These are phyloP conservation scores for Elsinoe arachidis DNA, from an alignment of 2,329 filamentous ascomycete genomes.

Conservation along the genomic window DNA sequence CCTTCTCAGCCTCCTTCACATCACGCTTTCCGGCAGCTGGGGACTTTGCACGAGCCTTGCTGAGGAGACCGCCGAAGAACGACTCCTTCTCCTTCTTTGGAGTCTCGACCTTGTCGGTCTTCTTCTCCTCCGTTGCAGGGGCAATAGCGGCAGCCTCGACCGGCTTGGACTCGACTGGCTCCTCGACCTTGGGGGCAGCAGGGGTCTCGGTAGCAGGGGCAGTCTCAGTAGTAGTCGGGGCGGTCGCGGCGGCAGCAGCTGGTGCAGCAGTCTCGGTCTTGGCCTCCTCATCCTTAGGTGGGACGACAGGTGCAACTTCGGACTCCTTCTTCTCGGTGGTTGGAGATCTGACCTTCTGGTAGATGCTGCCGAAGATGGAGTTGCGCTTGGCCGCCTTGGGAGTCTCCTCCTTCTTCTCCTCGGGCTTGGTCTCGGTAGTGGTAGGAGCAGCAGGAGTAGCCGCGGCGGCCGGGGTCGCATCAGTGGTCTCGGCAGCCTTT, in stretches of 20 bases:
- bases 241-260: conserved; percentile 28
- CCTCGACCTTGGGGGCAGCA: conserved; percentile 26
- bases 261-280: conserved; percentile 28
- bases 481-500: conserved; percentile 31
- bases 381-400: conserved; percentile 70
- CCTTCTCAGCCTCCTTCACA: conserved; percentile 1
- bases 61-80: conserved; percentile 17
- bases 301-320: conserved; percentile 47
- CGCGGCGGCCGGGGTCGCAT: conserved; percentile 43
- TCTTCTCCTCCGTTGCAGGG: conserved; percentile 16
- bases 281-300: conserved; percentile 40
- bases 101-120: conserved; percentile 14
- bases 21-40: conserved; percentile 15
- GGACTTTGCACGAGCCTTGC: conserved; percentile 17
- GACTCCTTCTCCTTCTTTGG: conserved; percentile 17
- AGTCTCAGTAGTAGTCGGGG: too few relatives aligned
- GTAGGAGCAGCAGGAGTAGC: conserved; percentile 14
- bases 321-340: conserved; percentile 59
- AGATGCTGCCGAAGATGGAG: conserved; percentile 67
- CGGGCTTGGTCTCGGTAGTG: conserved; percentile 36
- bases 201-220: conserved; percentile 32
- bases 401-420: conserved; percentile 34
- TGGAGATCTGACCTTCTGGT: conserved; percentile 49
- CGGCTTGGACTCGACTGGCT: conserved; percentile 24
- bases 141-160: conserved; percentile 20